Percentiles rank a stretch among this genome's conserved stretches.
These are phyloP conservation scores for Anthracocystis walkeri DNA, from an alignment of 1,284 basidiomycete species.

Conservation along the genomic window DNA sequence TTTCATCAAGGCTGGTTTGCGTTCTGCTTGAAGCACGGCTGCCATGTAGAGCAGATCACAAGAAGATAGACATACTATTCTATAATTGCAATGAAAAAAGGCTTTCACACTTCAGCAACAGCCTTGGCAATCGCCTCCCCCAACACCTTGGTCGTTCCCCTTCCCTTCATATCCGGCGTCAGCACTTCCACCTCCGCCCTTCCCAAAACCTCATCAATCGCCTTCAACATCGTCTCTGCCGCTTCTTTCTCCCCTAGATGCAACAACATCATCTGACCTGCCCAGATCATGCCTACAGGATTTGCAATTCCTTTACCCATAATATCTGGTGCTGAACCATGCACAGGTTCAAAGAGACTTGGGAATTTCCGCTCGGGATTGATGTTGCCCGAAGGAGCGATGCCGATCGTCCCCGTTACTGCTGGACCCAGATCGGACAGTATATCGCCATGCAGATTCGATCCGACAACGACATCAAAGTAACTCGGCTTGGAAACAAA, in stretches of 20 bases:
- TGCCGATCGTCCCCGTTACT: slow-evolving; percentile 75
- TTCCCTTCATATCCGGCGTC: slow-evolving; percentile 52
- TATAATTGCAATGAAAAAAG: background rate
- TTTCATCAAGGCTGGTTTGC: slow-evolving; percentile 48
- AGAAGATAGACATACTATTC: background rate
- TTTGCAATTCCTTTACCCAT: slow-evolving; percentile 64
- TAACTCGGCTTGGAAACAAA: slow-evolving; percentile 74
- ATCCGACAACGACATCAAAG: slow-evolving; percentile 74
- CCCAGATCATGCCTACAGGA: slow-evolving; percentile 74
- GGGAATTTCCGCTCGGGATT: slow-evolving; percentile 73
- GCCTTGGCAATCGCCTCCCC: slow-evolving; percentile 49
- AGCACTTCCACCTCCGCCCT: slow-evolving; percentile 14
- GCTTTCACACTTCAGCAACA: slow-evolving; percentile 14
- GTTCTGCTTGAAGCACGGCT: slow-evolving; percentile 14
- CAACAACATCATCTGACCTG: slow-evolving; percentile 75
- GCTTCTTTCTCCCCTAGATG: slow-evolving; percentile 74
- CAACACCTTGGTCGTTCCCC: slow-evolving; percentile 33
- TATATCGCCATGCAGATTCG: slow-evolving; percentile 75
- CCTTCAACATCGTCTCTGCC: slow-evolving; percentile 73
- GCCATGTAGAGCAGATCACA: background rate
- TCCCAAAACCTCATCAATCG: slow-evolving; percentile 72
- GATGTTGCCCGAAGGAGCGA: slow-evolving; percentile 75
- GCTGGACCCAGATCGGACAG: slow-evolving; percentile 75
- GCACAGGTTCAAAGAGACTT: slow-evolving; percentile 72
- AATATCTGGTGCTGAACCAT: slow-evolving; percentile 43